These are phyloP conservation scores for Dactylis glomerata DNA, from an alignment of 176 grass and related monocot species.

Conservation along the genomic window DNA sequence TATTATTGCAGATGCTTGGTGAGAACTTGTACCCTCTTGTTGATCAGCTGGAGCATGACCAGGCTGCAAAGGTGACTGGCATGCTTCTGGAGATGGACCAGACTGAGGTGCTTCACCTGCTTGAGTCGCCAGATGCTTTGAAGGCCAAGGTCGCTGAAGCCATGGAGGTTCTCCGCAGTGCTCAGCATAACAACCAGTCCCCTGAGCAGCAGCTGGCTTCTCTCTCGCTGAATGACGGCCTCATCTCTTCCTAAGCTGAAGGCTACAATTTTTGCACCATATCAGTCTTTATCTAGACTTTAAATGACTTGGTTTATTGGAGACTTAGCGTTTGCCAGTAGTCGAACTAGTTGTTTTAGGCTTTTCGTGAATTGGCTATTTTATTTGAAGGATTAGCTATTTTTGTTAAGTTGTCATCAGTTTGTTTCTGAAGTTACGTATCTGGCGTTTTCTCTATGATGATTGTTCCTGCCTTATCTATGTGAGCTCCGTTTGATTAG, in stretches of 20 bases:
- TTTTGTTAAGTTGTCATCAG: background rate
- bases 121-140: slow-evolving; percentile 82
- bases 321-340: slow-evolving; percentile 22
- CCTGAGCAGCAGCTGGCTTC: slow-evolving; percentile 67
- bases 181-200: slow-evolving; percentile 55
- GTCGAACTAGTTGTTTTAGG: background rate
- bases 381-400: slow-evolving; percentile 14
- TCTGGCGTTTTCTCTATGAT: background rate
- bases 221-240: slow-evolving; percentile 57
- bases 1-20: slow-evolving; percentile 69
- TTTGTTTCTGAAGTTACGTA: background rate
- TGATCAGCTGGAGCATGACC: slow-evolving; percentile 78
- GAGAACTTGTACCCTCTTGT: slow-evolving; percentile 95
- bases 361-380: slow-evolving; percentile 7
- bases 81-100: slow-evolving; percentile 99
- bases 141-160: slow-evolving; percentile 91
- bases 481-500: no score
- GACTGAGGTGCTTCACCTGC: slow-evolving; percentile 83
- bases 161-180: slow-evolving; percentile 69
- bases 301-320: slow-evolving; percentile 38
- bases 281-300: slow-evolving; percentile 19
- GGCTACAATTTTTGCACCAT: slow-evolving; percentile 34
- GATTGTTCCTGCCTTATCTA: background rate
- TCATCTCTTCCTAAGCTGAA: slow-evolving; percentile 41
- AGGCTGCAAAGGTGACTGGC: slow-evolving; percentile 88